Conservation (phyloP, 176 grass and related monocot species). For the Hyparrhenia diplandra region DNA sequence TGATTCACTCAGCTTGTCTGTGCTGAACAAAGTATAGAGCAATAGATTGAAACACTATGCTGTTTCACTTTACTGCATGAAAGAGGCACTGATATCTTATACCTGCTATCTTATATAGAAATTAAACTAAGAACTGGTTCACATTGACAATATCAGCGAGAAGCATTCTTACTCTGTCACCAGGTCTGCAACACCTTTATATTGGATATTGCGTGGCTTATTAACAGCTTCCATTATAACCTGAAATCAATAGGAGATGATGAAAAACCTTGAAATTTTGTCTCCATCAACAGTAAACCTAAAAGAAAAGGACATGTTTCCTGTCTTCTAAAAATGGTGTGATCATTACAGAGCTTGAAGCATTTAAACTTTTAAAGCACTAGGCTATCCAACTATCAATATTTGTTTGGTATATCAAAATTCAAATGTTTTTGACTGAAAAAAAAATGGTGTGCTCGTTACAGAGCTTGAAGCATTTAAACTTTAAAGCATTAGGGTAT, state of each 20-base stretch:
- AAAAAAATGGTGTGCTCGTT: background rate
- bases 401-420: background rate
- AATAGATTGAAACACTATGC: background rate
- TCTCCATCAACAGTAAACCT: background rate
- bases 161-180: slow-evolving; percentile 84
- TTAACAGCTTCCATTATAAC: slow-evolving; percentile 95
- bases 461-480: background rate
- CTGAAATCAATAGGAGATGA: slow-evolving; percentile 28
- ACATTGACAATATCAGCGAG: background rate
- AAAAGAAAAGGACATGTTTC: background rate
- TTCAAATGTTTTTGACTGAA: background rate
- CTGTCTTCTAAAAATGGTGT: background rate
- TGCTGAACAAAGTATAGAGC: slow-evolving; percentile 58
- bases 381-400: background rate
- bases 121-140: background rate
- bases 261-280: background rate
- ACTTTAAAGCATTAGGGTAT: background rate
- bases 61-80: background rate
- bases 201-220: slow-evolving; percentile 84
- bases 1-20: slow-evolving; percentile 88
- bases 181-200: slow-evolving; percentile 90
- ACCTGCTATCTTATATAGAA: background rate
- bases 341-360: background rate
- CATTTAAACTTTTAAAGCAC: background rate
- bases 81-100: background rate